Conservation (phyloP, 2,329 filamentous ascomycete species). For the Apiospora koreana region DNA sequence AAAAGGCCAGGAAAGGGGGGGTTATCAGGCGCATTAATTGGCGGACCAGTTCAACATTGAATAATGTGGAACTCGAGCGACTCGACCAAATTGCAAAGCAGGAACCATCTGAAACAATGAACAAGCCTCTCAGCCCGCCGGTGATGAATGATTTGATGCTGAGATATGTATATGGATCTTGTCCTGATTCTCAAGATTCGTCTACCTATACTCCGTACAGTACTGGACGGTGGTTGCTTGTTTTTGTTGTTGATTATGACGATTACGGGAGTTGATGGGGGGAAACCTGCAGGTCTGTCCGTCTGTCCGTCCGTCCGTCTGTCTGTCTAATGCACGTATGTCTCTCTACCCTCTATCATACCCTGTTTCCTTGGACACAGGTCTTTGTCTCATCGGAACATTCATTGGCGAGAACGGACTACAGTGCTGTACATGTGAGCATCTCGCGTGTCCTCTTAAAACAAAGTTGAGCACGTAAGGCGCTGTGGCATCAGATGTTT, state of each 20-base stretch:
- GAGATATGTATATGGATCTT: background rate
- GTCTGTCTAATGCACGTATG: too few relatives aligned
- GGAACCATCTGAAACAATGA: slow-evolving; percentile 5
- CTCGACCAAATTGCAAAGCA: slow-evolving; percentile 8
- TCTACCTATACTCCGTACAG: background rate
- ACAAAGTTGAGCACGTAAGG: background rate
- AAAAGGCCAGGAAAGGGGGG: slow-evolving; percentile 3
- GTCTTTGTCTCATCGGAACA: background rate
- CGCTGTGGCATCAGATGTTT: slow-evolving; percentile 1
- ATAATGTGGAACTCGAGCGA: slow-evolving; percentile 7
- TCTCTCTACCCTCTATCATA: background rate
- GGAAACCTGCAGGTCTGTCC: background rate
- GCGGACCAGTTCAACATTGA: slow-evolving; percentile 8
- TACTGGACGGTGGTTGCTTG: background rate
- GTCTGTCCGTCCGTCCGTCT: background rate
- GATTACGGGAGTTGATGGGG: slow-evolving; percentile 7
- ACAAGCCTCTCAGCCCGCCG: background rate
- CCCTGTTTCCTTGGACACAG: background rate
- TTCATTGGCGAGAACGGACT: background rate
- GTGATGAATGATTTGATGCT: background rate
- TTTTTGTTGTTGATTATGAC: slow-evolving; percentile 1
- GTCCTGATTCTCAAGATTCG: too few relatives aligned
- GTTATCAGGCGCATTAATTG: slow-evolving; percentile 5
- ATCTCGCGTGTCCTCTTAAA: background rate
- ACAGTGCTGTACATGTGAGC: background rate